Evolutionary conservation across 2,329 filamentous ascomycete species (phyloP), one percentile per base, ranked within the genome.

Genomic region (Curvularia spicifera): DNA sequence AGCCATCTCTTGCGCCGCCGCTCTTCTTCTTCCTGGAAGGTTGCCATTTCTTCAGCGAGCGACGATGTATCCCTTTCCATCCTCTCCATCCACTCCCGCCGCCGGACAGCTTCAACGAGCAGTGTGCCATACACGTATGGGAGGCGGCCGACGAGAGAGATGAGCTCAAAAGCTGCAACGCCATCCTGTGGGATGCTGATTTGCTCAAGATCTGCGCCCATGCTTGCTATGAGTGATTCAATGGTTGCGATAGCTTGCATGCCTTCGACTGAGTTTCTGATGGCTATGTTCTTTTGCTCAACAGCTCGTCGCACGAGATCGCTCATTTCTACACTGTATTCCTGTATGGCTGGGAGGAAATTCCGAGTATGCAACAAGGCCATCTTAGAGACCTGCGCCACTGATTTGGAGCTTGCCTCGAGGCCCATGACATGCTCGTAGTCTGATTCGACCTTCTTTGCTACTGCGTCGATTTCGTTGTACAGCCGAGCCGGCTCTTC

Each of bases 61-160:
- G 90, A 91, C 2, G 91, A 88, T 0, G 94, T 95, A 70, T 98
- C 95, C 2, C 86, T 85, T 72, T 90, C 91, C 76, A 98, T 89
- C 77, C 96, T 97, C 51, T 96, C 91, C 4, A 69, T 87, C 93
- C 95, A 99, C 78, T 97, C 93, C 33, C 88, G 88, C 22, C 95
- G 88, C 56, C 91, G 87, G 40, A 97, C 87, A 15, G 92, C 90
- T 77, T 99, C 95, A 3, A 91, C 86, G 20, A 96, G 81, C 57
- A 97, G 90, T 2, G 93, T 93, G 0, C 93, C 93, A 74, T 98
- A 99, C 68, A 96, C 88, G 56, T 90, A 89, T 0, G 95, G 95
- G 29, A 98, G 84, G 62, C 93, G 88, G 43, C 93, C 89, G 35
- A 97, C 89, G 22, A 91, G 82, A 18, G 89, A 87, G 22, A 99